Base-by-base conservation (phyloP, 106 monocot species). In the Hemerocallis citrina region DNA sequence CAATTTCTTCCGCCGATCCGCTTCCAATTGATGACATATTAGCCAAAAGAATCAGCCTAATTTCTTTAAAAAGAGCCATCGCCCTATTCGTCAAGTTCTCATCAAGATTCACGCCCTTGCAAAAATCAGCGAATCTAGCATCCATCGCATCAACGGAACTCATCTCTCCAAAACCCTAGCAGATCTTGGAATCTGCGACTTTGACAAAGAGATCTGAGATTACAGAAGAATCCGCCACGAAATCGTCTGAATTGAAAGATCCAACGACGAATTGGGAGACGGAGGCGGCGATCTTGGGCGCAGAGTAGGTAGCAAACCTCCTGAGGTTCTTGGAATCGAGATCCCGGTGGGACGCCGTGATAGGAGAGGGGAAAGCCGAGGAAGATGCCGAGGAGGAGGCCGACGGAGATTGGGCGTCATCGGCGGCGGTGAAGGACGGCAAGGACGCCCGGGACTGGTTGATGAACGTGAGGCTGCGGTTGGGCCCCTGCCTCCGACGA, bases 1-100 rank as follows among this genome's bases (percentile, higher is more conserved):
- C 91, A 4, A 75, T 63, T 38, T 87, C 86, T 44, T 84, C 84
- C 9, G 69, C 17, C 73, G 80, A 50, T 79, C 74, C 74, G 45
- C 80, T 72, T 33, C 90, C 91, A 52, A 86, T 69, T 8, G 79
- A 43, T 6, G 79, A 77, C 55, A 81, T 59, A 62, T 66, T 75
- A 6, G 68, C 61, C 61, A 59, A 35, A 21, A 84, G 41, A 6
- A 79, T 59, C 34, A 52, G 75, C 65, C 70, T 79, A 70, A 68
- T 81, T 50, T 84, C 84, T 25, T 36, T 59, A 58, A 87, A 82
- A 37, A 79, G 16, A 5, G 38, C 63, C 46, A 71, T 29, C 28
- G 69, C 82, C 60, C 76, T 56, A 67, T 55, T 64, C 29, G 19
- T 41, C 62, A 40, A 23, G 17, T 37, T 64, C 47, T 76, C 79